phyloP scores from a whole-genome alignment of 2,329 filamentous ascomycete species.

The Penicillium freii region DNA sequence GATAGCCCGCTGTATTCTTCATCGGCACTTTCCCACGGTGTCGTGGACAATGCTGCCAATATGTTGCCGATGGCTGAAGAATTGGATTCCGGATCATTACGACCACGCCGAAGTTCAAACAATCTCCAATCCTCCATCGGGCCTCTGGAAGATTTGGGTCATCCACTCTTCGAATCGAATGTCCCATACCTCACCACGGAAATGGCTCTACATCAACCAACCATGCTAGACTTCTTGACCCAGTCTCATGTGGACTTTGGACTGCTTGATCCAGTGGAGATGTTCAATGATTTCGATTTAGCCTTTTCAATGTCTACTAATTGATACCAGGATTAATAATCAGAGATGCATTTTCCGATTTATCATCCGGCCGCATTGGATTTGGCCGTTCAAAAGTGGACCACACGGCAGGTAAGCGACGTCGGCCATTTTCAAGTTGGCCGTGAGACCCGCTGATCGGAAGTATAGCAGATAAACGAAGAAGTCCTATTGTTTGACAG shows the following conservation, averaged over 20 bases:
- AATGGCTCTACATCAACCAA: constrained; percentile 14
- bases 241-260: constrained; percentile 11
- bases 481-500: no score
- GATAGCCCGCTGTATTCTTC: neutral
- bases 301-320: neutral
- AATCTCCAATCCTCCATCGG: neutral
- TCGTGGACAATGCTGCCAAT: neutral
- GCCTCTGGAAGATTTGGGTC: neutral
- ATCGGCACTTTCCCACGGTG: neutral
- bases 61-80: neutral
- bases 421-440: constrained; percentile 4
- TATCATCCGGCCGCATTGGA: neutral
- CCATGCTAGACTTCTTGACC: constrained; percentile 15
- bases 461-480: neutral
- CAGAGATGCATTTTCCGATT: neutral
- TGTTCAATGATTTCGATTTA: constrained; percentile 10
- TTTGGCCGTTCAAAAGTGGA: neutral
- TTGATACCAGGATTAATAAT: neutral
- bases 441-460: neutral
- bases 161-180: neutral
- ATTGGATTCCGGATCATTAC: neutral
- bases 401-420: neutral
- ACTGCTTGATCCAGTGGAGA: constrained; percentile 12
- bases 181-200: constrained; percentile 13
- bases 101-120: neutral